These are phyloP conservation scores for Bullera alba DNA, from an alignment of 768 basidiomycete genomes.

Conservation along the genomic window DNA sequence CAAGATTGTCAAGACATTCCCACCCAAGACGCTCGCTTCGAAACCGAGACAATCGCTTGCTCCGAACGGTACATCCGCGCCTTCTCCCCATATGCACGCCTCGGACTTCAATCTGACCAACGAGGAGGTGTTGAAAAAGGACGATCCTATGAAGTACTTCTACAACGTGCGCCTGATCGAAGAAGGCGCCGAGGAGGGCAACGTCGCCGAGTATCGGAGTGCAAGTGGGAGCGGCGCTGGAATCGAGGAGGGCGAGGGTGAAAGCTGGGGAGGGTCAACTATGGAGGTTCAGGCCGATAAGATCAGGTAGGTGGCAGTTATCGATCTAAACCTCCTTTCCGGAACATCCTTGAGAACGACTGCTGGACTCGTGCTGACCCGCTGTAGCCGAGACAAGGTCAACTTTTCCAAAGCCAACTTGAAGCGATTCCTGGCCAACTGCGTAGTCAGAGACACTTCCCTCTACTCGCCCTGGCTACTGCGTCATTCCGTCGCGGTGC, in stretches of 20 bases:
- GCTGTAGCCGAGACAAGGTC: slow-evolving; percentile 76
- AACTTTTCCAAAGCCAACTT: slow-evolving; percentile 96
- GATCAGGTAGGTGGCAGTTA: slow-evolving; percentile 62
- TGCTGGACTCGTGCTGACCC: slow-evolving; percentile 2
- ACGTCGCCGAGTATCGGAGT: slow-evolving; percentile 25
- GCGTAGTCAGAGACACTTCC: slow-evolving; percentile 82
- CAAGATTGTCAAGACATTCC: slow-evolving; percentile 69
- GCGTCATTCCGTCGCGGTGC: slow-evolving; percentile 71
- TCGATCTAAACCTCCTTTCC: not conserved
- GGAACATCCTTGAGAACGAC: not conserved
- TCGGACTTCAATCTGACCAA: slow-evolving; percentile 68
- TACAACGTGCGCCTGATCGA: slow-evolving; percentile 77
- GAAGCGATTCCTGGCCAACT: slow-evolving; percentile 90
- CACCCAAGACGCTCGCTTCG: slow-evolving; percentile 22
- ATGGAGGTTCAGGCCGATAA: slow-evolving; percentile 73
- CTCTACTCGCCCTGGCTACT: slow-evolving; percentile 95
- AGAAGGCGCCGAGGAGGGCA: slow-evolving; percentile 22
- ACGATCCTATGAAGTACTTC: slow-evolving; percentile 74
- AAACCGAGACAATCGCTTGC: slow-evolving; percentile 45
- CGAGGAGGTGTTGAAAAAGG: slow-evolving; percentile 63
- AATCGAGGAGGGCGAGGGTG: slow-evolving; percentile 22
- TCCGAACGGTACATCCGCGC: not conserved
- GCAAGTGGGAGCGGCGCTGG: slow-evolving; percentile 12
- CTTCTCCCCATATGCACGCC: slow-evolving; percentile 58
- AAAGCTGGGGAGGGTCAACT: slow-evolving; percentile 54